Percentiles rank a stretch among this genome's conserved stretches.
These are phyloP conservation scores for Colletotrichum truncatum DNA, from an alignment of 2,329 filamentous ascomycete genomes.

Conservation along the genomic window DNA sequence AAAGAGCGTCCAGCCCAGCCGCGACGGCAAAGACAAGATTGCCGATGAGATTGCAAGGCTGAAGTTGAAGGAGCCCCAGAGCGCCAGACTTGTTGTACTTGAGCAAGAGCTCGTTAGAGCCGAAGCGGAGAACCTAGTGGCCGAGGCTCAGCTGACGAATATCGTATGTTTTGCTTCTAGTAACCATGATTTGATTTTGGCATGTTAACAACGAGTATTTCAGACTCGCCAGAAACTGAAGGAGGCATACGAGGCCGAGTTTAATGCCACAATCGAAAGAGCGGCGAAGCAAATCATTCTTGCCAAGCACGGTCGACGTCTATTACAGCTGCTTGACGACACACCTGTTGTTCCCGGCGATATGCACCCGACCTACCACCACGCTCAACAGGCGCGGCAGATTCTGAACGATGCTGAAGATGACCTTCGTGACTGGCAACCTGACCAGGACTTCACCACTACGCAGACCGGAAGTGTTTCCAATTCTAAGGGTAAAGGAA, in stretches of 20 bases:
- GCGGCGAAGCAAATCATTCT: slow-evolving; percentile 97
- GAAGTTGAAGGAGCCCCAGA: slow-evolving; percentile 92
- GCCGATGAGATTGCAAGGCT: slow-evolving; percentile 91
- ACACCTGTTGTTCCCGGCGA: slow-evolving; percentile 90
- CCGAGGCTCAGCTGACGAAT: slow-evolving; percentile 95
- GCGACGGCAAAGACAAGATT: slow-evolving; percentile 88
- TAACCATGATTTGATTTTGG: background rate
- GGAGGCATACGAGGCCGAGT: slow-evolving; percentile 90
- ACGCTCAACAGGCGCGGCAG: slow-evolving; percentile 76
- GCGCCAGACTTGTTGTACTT: slow-evolving; percentile 80
- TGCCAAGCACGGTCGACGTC: slow-evolving; percentile 86
- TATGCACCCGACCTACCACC: slow-evolving; percentile 72
- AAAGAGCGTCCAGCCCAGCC: slow-evolving; percentile 90
- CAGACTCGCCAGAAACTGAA: slow-evolving; percentile 96
- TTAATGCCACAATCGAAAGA: slow-evolving; percentile 91
- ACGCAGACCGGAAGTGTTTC: slow-evolving; percentile 7
- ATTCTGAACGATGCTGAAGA: slow-evolving; percentile 93
- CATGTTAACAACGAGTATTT: background rate
- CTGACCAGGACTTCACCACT: slow-evolving; percentile 46
- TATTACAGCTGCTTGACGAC: slow-evolving; percentile 89
- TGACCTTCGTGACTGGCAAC: slow-evolving; percentile 81
- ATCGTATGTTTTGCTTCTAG: slow-evolving; percentile 68
- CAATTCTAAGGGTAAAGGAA: slow-evolving; percentile 11
- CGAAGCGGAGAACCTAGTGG: slow-evolving; percentile 94
- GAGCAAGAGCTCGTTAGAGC: slow-evolving; percentile 97